Evolutionary conservation across 192 early-diverging fungal species (phyloP).

Genomic region (Ambispora gerdemannii): DNA sequence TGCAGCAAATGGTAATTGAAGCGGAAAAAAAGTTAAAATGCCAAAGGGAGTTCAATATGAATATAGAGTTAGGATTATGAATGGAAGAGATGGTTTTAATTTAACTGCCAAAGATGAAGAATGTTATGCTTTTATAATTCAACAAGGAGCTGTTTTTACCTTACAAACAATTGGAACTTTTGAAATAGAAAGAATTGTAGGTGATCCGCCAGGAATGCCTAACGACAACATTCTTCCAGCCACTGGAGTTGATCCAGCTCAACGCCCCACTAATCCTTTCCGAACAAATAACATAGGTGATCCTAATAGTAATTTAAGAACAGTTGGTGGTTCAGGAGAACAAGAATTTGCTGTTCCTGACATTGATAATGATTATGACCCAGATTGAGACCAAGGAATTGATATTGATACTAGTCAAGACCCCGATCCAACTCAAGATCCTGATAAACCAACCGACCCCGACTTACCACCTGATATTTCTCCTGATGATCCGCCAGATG

Average conservation of each 20-base stretch:
- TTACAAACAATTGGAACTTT: too few relatives aligned
- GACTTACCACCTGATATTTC: slow-evolving; percentile 2
- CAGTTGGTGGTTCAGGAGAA: slow-evolving; percentile 2
- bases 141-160: too few relatives aligned
- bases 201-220: not conserved
- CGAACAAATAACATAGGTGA: not conserved
- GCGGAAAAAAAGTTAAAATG: too few relatives aligned
- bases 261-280: not conserved
- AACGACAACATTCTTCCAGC: not conserved
- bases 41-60: too few relatives aligned
- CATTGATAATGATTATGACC: slow-evolving; percentile 5
- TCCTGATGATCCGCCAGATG: too few relatives aligned
- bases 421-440: not conserved
- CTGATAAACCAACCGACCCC: not conserved
- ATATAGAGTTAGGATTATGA: too few relatives aligned
- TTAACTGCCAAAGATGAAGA: too few relatives aligned
- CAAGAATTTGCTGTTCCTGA: slow-evolving; percentile 9
- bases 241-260: not conserved
- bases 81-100: too few relatives aligned
- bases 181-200: not conserved
- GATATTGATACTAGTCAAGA: not conserved
- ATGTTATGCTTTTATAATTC: too few relatives aligned
- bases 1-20: too few relatives aligned
- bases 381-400: slow-evolving; percentile 19
- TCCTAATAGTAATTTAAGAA: not conserved